These are phyloP conservation scores for Ganoderma leucocontextum DNA, from an alignment of 1,284 basidiomycete species.

Conservation along the genomic window DNA sequence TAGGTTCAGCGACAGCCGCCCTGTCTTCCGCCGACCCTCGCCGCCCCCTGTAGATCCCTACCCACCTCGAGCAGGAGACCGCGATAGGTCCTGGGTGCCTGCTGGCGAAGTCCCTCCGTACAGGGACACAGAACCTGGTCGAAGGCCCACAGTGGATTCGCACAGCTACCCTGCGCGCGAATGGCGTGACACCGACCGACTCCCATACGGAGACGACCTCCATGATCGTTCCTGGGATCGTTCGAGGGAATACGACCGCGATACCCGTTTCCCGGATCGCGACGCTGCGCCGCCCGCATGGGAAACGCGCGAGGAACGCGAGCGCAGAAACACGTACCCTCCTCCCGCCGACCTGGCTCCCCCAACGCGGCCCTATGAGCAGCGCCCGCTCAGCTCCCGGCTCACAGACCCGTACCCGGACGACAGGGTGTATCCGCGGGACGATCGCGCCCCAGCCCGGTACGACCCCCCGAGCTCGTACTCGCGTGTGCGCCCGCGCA, in stretches of 20 bases:
- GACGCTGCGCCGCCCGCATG: conserved; percentile 36
- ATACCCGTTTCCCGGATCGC: conserved; percentile 32
- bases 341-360: conserved; percentile 26
- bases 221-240: conserved; percentile 38
- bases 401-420: conserved; percentile 39
- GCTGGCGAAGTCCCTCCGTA: conserved; percentile 33
- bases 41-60: conserved; percentile 34
- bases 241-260: conserved; percentile 35
- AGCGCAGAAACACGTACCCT: conserved; percentile 38
- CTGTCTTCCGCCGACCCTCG: conserved; percentile 36
- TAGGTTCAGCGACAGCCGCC: conserved; percentile 32
- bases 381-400: conserved; percentile 41
- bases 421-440: conserved; percentile 31
- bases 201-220: conserved; percentile 31
- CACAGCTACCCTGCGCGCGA: conserved; percentile 35
- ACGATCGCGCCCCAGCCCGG: conserved; percentile 34
- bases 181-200: conserved; percentile 39
- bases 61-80: conserved; percentile 28
- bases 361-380: conserved; percentile 38
- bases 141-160: conserved; percentile 27
- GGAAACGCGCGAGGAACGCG: conserved; percentile 45
- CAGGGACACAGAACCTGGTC: conserved; percentile 26
- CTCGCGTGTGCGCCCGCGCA: conserved; percentile 43
- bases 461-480: conserved; percentile 37
- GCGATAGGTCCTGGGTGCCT: conserved; percentile 35